Conservation (phyloP, 2,329 filamentous ascomycete genomes). For the Xylaria arbuscula region DNA sequence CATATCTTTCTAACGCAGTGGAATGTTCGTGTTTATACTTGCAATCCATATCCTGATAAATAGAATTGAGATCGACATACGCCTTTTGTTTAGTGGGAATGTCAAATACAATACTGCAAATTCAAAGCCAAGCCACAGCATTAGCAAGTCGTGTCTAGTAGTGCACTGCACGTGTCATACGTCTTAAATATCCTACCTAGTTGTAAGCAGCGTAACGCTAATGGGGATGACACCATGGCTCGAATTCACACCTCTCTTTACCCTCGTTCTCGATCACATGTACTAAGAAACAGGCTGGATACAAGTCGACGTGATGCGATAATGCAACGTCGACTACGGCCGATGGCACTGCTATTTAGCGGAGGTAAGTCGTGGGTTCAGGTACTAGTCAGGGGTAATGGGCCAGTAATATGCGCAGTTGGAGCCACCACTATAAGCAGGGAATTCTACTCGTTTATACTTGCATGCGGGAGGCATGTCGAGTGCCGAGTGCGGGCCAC, state of each 20-base stretch:
- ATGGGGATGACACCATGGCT: constrained; percentile 26
- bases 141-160: not conserved
- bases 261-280: constrained; percentile 8
- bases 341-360: not conserved
- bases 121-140: constrained; percentile 7
- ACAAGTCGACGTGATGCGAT: constrained; percentile 21
- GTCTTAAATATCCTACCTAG: not conserved
- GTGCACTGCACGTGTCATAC: constrained; percentile 10
- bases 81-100: not conserved
- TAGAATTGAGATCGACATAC: not conserved
- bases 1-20: not conserved
- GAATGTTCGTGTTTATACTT: not conserved
- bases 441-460: constrained; percentile 23
- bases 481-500: constrained; percentile 24
- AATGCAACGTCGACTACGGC: constrained; percentile 24
- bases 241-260: not conserved
- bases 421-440: constrained; percentile 23
- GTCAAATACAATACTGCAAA: not conserved
- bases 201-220: not conserved
- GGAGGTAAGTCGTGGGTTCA: not conserved
- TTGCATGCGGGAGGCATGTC: constrained; percentile 12
- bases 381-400: constrained; percentile 28
- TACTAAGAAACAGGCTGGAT: not conserved
- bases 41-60: too few species aligned
- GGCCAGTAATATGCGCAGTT: constrained; percentile 27